Evolutionary conservation across 768 basidiomycete genomes (phyloP).

Genomic region (Rossbeevera mucosa): DNA sequence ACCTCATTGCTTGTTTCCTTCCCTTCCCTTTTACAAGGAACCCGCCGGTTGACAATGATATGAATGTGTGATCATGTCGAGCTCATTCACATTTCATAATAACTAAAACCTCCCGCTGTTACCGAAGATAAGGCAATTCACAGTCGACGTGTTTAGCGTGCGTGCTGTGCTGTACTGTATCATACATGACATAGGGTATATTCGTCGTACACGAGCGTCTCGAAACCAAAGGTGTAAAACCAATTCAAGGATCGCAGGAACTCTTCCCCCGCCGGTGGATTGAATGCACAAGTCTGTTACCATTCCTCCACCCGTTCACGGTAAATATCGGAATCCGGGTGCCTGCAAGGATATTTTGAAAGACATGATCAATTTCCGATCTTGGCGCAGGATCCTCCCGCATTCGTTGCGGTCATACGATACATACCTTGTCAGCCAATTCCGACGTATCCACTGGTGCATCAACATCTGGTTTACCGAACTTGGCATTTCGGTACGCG

Average conservation of each 20-base stretch:
- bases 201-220: background rate
- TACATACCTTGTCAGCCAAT: slow-evolving; percentile 49
- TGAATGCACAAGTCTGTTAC: background rate
- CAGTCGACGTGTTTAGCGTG: background rate
- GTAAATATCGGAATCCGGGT: slow-evolving; percentile 55
- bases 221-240: background rate
- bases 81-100: too few relatives aligned
- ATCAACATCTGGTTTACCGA: slow-evolving; percentile 47
- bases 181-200: background rate
- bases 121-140: too few relatives aligned
- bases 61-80: background rate
- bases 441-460: slow-evolving; percentile 57
- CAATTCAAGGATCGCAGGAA: background rate
- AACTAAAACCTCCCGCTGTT: background rate
- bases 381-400: background rate
- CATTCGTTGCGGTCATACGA: background rate
- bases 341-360: slow-evolving; percentile 38
- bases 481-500: slow-evolving; percentile 44
- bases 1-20: background rate
- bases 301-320: slow-evolving; percentile 8
- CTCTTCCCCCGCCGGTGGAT: too few relatives aligned
- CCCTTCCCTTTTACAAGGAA: background rate
- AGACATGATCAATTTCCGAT: background rate
- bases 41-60: background rate
- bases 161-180: too few relatives aligned